A percentile compares a stretch with the other conserved stretches of the same genome.
These are phyloP conservation scores for Trapa bicornis DNA, from an alignment of 345 rosid genomes.

Conservation along the genomic window DNA sequence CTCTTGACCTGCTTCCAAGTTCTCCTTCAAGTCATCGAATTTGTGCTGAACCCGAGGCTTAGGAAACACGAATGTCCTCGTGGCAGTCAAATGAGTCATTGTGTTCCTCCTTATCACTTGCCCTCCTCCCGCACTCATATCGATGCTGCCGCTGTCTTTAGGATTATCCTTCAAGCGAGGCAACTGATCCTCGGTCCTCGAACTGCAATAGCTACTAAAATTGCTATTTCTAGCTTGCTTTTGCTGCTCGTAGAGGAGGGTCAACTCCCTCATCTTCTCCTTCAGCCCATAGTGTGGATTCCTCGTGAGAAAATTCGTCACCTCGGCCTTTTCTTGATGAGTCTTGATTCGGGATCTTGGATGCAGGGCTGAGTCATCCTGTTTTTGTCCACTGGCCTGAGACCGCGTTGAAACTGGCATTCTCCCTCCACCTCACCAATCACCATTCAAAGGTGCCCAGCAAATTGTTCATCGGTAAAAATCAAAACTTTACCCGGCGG, in stretches of 20 bases:
- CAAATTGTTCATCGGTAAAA: constrained; percentile 9
- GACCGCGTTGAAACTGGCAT: constrained; percentile 91
- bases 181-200: no score
- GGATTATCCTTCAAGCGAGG: constrained; percentile 8
- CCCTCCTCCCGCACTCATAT: neutral
- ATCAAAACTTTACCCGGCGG: neutral
- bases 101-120: constrained; percentile 34
- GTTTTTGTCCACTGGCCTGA: constrained; percentile 17
- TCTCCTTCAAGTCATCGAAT: constrained; percentile 56
- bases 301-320: constrained; percentile 27
- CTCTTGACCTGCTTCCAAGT: constrained; percentile 37
- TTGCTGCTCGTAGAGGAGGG: constrained; percentile 82
- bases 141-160: constrained; percentile 18
- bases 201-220: neutral
- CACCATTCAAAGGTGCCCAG: constrained; percentile 39
- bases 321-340: constrained; percentile 25
- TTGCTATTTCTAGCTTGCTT: constrained; percentile 61
- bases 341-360: constrained; percentile 7
- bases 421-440: constrained; percentile 25
- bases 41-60: constrained; percentile 14
- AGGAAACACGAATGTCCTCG: constrained; percentile 40
- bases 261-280: constrained; percentile 82
- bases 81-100: constrained; percentile 23
- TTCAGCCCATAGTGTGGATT: constrained; percentile 88
- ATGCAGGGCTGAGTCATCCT: constrained; percentile 13